Conservation (phyloP, 139 green algal species). For the Chloropicon primus region DNA sequence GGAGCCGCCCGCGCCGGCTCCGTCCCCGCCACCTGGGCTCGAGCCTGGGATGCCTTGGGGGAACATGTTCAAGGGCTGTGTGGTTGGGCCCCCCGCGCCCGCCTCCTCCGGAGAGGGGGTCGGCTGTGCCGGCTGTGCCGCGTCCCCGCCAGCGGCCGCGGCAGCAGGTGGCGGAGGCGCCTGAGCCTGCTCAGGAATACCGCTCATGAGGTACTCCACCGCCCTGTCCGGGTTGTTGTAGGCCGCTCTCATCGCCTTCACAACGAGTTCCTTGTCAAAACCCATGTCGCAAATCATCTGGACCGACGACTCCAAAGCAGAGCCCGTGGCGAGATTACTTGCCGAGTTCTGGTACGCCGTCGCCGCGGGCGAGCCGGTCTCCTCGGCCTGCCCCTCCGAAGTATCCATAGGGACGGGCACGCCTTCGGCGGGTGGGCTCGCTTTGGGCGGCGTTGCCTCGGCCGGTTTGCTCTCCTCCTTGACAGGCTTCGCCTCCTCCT, state of each 20-base stretch:
- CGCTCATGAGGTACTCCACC: conserved; percentile 97
- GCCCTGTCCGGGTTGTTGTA: conserved; percentile 99
- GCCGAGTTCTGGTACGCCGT: conserved; percentile 32
- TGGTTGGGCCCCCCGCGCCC: conserved; percentile 29
- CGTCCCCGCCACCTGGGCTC: neutral
- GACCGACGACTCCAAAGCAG: conserved; percentile 49
- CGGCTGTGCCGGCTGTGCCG: conserved; percentile 6
- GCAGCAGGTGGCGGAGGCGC: neutral
- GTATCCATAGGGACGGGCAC: conserved; percentile 1
- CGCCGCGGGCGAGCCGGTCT: neutral
- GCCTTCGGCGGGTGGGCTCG: too few relatives aligned
- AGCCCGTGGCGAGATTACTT: conserved; percentile 54
- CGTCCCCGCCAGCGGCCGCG: conserved; percentile 2
- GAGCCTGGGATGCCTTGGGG: conserved; percentile 11
- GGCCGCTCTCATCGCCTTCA: conserved; percentile 76
- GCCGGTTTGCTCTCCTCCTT: conserved; percentile 18
- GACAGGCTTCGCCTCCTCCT: neutral
- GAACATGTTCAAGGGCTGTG: conserved; percentile 85
- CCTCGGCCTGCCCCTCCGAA: neutral
- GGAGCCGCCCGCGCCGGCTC: neutral
- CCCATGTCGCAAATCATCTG: conserved; percentile 85
- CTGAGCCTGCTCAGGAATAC: neutral
- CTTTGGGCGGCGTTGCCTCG: neutral
- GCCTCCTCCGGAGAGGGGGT: neutral
- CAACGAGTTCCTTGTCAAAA: conserved; percentile 42